Conservation (phyloP, 371 early-diverging fungal species). For the Mortierella sp. region DNA sequence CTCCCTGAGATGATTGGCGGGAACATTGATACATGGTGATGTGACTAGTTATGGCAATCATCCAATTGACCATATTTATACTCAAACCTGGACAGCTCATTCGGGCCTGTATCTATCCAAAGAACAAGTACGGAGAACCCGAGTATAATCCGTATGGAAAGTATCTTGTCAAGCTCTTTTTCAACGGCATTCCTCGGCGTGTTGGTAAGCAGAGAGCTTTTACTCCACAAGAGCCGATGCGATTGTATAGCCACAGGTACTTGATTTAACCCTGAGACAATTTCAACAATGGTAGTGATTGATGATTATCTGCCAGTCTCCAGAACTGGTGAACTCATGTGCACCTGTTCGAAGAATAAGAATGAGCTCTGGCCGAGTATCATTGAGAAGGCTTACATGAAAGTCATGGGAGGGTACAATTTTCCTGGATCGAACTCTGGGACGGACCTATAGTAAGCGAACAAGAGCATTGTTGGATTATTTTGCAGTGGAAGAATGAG, state of each 20-base stretch:
- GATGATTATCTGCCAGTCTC: constrained; percentile 89
- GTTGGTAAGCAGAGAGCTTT: constrained; percentile 54
- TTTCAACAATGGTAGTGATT: constrained; percentile 64
- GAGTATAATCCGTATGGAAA: constrained; percentile 88
- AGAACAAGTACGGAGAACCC: constrained; percentile 77
- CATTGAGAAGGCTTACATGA: constrained; percentile 94
- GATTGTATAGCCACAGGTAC: background rate
- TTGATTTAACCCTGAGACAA: background rate
- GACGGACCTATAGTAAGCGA: constrained; percentile 81
- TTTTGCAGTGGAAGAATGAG: too few species aligned
- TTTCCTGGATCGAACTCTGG: constrained; percentile 95
- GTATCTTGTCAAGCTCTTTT: constrained; percentile 84
- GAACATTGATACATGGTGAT: too few species aligned
- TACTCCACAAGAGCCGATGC: too few species aligned
- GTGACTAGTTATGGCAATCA: too few species aligned
- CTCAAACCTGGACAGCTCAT: constrained; percentile 64
- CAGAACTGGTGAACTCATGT: constrained; percentile 79
- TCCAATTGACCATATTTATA: too few species aligned
- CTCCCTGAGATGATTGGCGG: too few species aligned
- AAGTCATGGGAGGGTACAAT: constrained; percentile 94
- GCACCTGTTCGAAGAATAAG: constrained; percentile 82
- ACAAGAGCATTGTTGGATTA: background rate
- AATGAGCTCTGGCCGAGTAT: constrained; percentile 90
- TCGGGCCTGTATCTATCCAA: constrained; percentile 89
- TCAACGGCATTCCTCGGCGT: constrained; percentile 88